These are phyloP conservation scores for Hypoxylon sp. DNA, from an alignment of 2,329 filamentous ascomycete species.

Conservation along the genomic window DNA sequence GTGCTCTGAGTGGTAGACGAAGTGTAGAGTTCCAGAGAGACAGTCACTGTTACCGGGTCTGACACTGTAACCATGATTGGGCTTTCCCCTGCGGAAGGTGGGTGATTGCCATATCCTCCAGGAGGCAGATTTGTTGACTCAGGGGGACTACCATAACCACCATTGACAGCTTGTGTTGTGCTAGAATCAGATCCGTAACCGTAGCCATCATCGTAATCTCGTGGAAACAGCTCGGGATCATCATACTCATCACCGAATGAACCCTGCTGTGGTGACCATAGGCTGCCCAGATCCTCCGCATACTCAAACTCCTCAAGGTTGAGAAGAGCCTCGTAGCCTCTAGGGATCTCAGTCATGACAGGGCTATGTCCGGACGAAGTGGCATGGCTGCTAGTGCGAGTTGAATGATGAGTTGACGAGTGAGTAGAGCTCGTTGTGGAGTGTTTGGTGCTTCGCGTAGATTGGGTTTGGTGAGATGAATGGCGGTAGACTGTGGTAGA, in stretches of 20 bases:
- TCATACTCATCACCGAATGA: not conserved
- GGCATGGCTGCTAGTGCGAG: not conserved
- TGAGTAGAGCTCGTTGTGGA: not conserved
- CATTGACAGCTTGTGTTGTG: slow-evolving; percentile 21
- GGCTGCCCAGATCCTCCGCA: not conserved
- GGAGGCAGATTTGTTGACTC: slow-evolving; percentile 27
- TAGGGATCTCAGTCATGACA: slow-evolving; percentile 25
- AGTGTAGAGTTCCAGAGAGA: slow-evolving; percentile 23
- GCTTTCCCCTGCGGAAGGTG: slow-evolving; percentile 12
- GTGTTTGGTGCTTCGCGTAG: slow-evolving; percentile 9
- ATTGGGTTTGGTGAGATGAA: slow-evolving; percentile 8
- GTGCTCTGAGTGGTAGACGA: slow-evolving; percentile 13
- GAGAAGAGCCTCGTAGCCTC: not conserved
- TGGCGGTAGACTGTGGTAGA: slow-evolving; percentile 17
- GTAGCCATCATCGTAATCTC: slow-evolving; percentile 41
- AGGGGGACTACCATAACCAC: slow-evolving; percentile 39
- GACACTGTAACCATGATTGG: slow-evolving; percentile 19
- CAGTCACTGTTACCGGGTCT: slow-evolving; percentile 31
- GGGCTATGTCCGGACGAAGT: slow-evolving; percentile 15
- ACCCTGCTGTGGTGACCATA: not conserved
- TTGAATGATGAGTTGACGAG: slow-evolving; percentile 9
- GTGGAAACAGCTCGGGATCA: slow-evolving; percentile 10
- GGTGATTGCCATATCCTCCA: slow-evolving; percentile 38
- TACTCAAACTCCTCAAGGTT: not conserved
- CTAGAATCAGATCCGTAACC: slow-evolving; percentile 28